A percentile compares a stretch with the other conserved stretches of the same genome.
Conservation (phyloP, 257 asterid genomes). For the Prunella vulgaris region DNA sequence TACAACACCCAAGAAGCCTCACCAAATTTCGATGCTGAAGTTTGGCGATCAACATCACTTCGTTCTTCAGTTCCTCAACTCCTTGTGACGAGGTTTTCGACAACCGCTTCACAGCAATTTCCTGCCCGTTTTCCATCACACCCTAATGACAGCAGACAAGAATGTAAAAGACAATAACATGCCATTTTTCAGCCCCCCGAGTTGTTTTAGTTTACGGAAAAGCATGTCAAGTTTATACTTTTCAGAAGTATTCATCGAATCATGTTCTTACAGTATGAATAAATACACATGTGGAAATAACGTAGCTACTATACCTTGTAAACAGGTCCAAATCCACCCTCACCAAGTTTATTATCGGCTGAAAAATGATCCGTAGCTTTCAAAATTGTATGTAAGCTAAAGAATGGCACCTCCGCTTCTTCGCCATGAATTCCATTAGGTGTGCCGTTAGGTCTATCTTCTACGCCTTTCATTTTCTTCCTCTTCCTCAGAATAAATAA, state of each 20-base stretch:
- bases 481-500: neutral
- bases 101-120: neutral
- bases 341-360: neutral
- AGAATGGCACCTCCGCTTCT: neutral
- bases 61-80: neutral
- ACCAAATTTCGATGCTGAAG: neutral
- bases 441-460: neutral
- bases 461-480: neutral
- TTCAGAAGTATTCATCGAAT: too few species aligned
- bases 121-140: neutral
- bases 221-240: too few species aligned
- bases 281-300: neutral
- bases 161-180: neutral
- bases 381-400: neutral
- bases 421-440: neutral
- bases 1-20: neutral
- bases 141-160: neutral
- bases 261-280: neutral
- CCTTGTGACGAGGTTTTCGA: neutral
- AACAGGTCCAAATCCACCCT: slow-evolving; percentile 7
- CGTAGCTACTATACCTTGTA: neutral
- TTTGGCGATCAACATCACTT: neutral
- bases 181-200: neutral
- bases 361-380: neutral
- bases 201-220: too few species aligned